phyloP scores from a whole-genome alignment of 805 yeast species.

The Metschnikowia dekortorum region DNA sequence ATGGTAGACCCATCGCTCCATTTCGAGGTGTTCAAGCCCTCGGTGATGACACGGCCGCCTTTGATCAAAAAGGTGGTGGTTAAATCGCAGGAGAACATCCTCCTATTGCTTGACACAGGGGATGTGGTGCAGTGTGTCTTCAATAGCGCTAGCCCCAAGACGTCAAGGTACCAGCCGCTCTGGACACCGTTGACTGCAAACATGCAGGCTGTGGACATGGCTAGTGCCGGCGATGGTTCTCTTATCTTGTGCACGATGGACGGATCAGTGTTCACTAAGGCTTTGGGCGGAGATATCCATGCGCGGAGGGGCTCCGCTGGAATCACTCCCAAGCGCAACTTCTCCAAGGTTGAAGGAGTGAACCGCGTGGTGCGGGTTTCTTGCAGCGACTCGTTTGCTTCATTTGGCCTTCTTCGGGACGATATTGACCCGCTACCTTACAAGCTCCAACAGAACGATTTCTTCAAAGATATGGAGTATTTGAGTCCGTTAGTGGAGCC shows the following conservation, averaged over 20 bases:
- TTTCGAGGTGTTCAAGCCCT: slow-evolving; percentile 54
- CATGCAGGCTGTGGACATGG: slow-evolving; percentile 61
- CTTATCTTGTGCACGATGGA: slow-evolving; percentile 61
- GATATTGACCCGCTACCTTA: slow-evolving; percentile 59
- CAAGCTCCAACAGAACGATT: slow-evolving; percentile 42
- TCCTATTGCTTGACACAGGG: slow-evolving; percentile 57
- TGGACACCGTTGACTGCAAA: slow-evolving; percentile 63
- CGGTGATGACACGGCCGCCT: slow-evolving; percentile 40
- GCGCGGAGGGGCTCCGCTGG: slow-evolving; percentile 24
- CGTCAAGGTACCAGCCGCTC: slow-evolving; percentile 42
- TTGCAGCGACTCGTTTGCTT: slow-evolving; percentile 60
- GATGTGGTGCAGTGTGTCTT: slow-evolving; percentile 40
- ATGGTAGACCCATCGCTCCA: slow-evolving; percentile 34
- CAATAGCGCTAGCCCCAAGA: slow-evolving; percentile 18
- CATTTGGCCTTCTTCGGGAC: slow-evolving; percentile 64
- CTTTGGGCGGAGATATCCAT: slow-evolving; percentile 10
- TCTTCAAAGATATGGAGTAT: slow-evolving; percentile 49
- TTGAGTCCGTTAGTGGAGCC: slow-evolving; percentile 46
- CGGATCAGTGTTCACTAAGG: slow-evolving; percentile 59
- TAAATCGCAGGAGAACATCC: slow-evolving; percentile 40
- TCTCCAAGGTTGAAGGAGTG: slow-evolving; percentile 48
- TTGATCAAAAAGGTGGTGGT: slow-evolving; percentile 29
- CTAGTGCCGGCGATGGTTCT: slow-evolving; percentile 64
- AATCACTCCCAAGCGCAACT: slow-evolving; percentile 37
- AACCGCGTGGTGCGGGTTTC: slow-evolving; percentile 58